Conservation (phyloP, 495 filamentous ascomycete genomes). For the Daldinia loculata region DNA sequence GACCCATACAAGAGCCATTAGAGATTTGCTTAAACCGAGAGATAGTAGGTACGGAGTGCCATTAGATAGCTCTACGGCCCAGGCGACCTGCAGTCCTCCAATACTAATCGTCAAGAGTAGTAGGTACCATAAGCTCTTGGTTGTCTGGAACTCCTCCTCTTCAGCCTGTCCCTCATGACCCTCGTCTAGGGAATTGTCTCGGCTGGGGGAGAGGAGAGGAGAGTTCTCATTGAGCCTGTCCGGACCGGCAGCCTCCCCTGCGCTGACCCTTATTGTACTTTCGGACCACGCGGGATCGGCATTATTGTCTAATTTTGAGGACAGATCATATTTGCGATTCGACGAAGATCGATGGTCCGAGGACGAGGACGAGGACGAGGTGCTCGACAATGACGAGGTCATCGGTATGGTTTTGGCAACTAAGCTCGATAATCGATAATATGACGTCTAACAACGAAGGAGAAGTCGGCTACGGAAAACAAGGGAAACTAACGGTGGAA, state of each 20-base stretch:
- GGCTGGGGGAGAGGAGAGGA: constrained; percentile 63
- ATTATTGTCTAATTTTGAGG: constrained; percentile 21
- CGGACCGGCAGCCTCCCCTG: constrained; percentile 19
- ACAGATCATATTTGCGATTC: constrained; percentile 26
- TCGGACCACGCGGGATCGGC: constrained; percentile 31
- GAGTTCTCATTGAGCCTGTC: constrained; percentile 63
- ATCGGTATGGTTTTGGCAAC: constrained; percentile 33
- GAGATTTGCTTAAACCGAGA: constrained; percentile 87
- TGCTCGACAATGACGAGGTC: constrained; percentile 46
- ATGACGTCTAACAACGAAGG: background rate
- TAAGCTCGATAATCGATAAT: background rate
- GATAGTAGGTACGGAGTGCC: constrained; percentile 76
- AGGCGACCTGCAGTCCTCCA: constrained; percentile 90
- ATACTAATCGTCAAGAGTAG: constrained; percentile 84
- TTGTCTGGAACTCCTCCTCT: constrained; percentile 60
- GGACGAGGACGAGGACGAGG: constrained; percentile 37
- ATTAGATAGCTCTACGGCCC: constrained; percentile 89
- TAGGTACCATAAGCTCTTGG: constrained; percentile 84
- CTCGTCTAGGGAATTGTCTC: constrained; percentile 50
- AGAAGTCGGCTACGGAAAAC: background rate
- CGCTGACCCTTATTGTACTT: constrained; percentile 27
- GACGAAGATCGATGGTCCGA: constrained; percentile 33
- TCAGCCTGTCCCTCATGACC: constrained; percentile 48
- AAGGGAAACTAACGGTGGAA: constrained; percentile 1
- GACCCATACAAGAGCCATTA: constrained; percentile 95